These are phyloP conservation scores for Artemisia annua DNA, from an alignment of 129 eudicot genomes.

Conservation along the genomic window DNA sequence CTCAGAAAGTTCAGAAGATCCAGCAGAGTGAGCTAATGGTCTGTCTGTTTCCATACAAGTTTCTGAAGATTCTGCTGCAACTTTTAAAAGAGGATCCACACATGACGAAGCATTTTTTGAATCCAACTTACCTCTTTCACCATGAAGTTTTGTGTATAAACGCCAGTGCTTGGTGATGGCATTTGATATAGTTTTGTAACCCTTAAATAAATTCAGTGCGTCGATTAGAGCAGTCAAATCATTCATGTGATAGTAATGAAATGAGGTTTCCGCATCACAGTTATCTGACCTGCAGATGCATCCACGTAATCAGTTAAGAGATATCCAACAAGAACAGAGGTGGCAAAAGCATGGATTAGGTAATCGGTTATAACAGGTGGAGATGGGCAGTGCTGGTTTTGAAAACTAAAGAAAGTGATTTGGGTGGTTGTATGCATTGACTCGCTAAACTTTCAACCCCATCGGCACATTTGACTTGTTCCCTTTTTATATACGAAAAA, in stretches of 20 bases:
- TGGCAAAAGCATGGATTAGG: background rate
- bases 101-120: conserved; percentile 24
- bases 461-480: background rate
- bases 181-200: conserved; percentile 40
- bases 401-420: background rate
- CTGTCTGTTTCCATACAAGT: background rate
- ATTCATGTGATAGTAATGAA: conserved; percentile 57
- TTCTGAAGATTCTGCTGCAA: conserved; percentile 10
- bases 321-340: background rate
- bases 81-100: conserved; percentile 1
- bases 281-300: conserved; percentile 65
- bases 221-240: conserved; percentile 55
- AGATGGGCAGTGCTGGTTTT: background rate
- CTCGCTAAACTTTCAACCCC: background rate
- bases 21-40: conserved; percentile 36
- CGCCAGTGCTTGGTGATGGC: conserved; percentile 59
- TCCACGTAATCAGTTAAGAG: conserved; percentile 24
- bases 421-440: background rate
- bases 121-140: conserved; percentile 42
- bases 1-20: conserved; percentile 54
- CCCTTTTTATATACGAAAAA: too few relatives aligned
- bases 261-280: conserved; percentile 43
- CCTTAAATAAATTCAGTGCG: conserved; percentile 43
- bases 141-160: conserved; percentile 34
- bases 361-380: background rate